Evolutionary conservation across 257 asterid species (phyloP), one percentile per base, ranked within the genome.

Genomic region (Scutellaria baicalensis): DNA sequence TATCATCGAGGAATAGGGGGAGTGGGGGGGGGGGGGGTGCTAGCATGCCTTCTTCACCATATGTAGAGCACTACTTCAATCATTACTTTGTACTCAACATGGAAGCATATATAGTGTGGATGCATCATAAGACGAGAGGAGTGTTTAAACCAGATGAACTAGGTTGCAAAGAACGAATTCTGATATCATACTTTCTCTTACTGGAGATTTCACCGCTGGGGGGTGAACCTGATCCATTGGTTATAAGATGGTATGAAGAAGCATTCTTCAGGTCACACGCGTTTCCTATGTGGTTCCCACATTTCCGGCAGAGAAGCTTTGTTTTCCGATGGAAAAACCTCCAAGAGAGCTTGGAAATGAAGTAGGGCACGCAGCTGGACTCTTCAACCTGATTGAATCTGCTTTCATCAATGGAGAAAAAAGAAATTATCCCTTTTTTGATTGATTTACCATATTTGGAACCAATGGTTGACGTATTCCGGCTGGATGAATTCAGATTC

Each of bases 351-450:
- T 84, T 88, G 74, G 87, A 79, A 48, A 81, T 48, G 21, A 88
- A 86, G 77, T 80, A 77, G 12, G 96, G 96, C 40, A 85, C 48
- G 62, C 94, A 91, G 5, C 51, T 70, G 74, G 81, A 78, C 78
- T 84, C 88, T 61, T 80, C 80, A 7, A 85, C 90, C 75, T 82
- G 84, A 59, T 69, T 88, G 85, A 91, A 91, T 80, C 92, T 84
- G 74, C 89, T 81, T 78, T 91, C 96, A 5, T 91, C 97, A 3
- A 91, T 77, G 70, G 82, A 72, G 83, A 83, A 81, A 79, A 91
- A 91, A 10, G 97, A 86, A 48, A 91, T 88, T 70, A 87, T 74
- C 78, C 97, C 97, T 73, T 83, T 86, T 79, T 86, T 90, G 20
- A 90, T 88, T 55, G 86, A 84, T 77, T 90, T 90, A 4, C 87